Conservation (phyloP, 2,329 filamentous ascomycete species). For the Ascochyta rabiei region DNA sequence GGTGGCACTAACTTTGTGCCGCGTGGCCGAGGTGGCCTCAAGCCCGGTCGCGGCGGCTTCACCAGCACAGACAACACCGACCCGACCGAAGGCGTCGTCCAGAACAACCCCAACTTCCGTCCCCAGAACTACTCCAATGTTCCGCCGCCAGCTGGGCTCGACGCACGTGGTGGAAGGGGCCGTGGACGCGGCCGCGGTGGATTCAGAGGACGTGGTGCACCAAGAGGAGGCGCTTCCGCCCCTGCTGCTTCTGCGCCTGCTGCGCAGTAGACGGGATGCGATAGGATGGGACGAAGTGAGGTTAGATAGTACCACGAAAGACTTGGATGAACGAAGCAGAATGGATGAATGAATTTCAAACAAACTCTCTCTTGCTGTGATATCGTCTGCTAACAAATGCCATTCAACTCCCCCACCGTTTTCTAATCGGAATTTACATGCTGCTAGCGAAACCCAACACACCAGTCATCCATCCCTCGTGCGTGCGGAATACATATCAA, state of each 20-base stretch:
- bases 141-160: constrained; percentile 45
- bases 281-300: no score
- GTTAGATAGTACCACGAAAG: no score
- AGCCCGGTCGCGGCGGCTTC: constrained; percentile 52
- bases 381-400: no score
- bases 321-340: no score
- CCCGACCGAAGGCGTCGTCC: constrained; percentile 59
- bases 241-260: constrained; percentile 25
- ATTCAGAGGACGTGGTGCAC: constrained; percentile 37
- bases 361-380: no score
- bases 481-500: no score
- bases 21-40: constrained; percentile 49
- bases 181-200: constrained; percentile 43
- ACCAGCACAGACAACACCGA: constrained; percentile 57
- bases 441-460: no score
- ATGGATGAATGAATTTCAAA: no score
- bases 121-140: constrained; percentile 54
- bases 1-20: constrained; percentile 41
- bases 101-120: constrained; percentile 62
- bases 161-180: constrained; percentile 25
- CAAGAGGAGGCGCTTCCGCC: constrained; percentile 32
- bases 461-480: no score
- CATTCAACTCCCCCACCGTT: no score
- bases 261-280: constrained; percentile 17
- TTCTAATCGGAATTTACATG: no score